Conservation (phyloP, 2,329 filamentous ascomycete genomes). For the Graphilbum sp. region DNA sequence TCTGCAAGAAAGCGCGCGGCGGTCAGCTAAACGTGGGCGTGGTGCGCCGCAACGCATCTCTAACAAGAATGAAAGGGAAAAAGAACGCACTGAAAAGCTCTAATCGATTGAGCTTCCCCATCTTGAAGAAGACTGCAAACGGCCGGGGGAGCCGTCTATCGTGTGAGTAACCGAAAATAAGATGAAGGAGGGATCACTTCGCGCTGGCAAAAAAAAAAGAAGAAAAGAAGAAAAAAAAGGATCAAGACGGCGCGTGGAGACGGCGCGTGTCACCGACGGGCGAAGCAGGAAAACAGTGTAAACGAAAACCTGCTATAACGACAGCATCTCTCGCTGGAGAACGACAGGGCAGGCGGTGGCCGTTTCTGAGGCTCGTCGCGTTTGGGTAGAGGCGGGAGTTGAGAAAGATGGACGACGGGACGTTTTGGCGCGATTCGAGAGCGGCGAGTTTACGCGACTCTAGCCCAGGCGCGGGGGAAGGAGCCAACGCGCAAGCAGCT, state of each 20-base stretch:
- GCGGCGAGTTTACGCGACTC: conserved; percentile 4
- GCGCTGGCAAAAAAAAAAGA: no score
- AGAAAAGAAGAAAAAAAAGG: no score
- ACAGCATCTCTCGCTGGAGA: no score
- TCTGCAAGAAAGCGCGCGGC: conserved; percentile 31
- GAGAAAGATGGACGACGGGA: not conserved
- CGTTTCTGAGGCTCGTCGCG: not conserved
- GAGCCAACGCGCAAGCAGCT: not conserved
- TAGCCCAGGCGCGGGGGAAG: not conserved
- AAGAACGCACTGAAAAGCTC: conserved; percentile 69
- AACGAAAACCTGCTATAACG: no score
- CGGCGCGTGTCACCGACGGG: no score
- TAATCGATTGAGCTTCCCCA: conserved; percentile 92
- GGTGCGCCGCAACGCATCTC: no score
- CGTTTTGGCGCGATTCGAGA: not conserved
- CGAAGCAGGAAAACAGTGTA: no score
- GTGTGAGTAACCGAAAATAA: not conserved
- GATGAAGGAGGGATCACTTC: no score
- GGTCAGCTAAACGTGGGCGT: no score
- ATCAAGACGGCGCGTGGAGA: no score
- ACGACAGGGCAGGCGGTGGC: not conserved
- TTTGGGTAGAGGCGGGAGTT: not conserved
- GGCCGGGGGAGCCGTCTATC: conserved; percentile 3
- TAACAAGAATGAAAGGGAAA: not conserved
- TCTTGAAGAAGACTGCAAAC: conserved; percentile 27